Base-by-base conservation (phyloP, 139 green algal species). In the Chlamydomonas sp. region DNA sequence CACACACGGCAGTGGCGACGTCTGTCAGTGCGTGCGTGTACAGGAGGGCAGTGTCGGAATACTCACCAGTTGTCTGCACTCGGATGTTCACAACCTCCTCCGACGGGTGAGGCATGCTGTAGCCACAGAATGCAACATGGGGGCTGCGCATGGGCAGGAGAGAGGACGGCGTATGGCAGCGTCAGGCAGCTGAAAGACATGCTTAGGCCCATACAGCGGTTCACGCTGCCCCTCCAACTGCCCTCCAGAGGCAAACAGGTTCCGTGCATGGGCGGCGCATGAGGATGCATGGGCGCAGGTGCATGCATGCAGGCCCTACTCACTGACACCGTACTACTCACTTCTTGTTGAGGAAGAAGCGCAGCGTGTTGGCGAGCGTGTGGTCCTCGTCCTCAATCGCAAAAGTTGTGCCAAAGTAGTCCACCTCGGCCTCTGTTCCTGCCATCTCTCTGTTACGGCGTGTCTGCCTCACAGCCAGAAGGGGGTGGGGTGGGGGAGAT, bases 341-440 rank as follows among this genome's bases (percentile, higher is more conserved):
- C 86, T 89, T 88, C 47, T 90, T 89, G 80, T 96, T 96, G 1
- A 96, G 75, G 28, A 94, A 83, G 70, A 89, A 91, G 1, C 88
- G 76, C n/a, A 95, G 67, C 0, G 83, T 68, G 70, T 94, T 94
- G n/a, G 84, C 90, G 0, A 96, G 68, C 20, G 90, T 95, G 75
- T 96, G 90, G 67, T 93, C 87, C 58, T 96, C 90, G 4, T 91
- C 75, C 57, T 89, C 75, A 4, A 96, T 70, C 5, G 81, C 60
- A 48, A 94, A 96, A 0, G 90, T 96, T 24, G 71, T 68, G 38
- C 78, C 79, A 47, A 70, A 78, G 48, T 63, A 73, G 57, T 75
- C 70, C 5, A 30, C 8, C 13, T 8, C 29, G 22, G 8, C 59
- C 22, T 66, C 59, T n/a, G 33, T 26, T 5, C 22, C 39, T 66